Percentiles rank a stretch among this genome's conserved stretches.
Conservation (phyloP, 768 basidiomycete genomes). For the Kwoniella europaea region DNA sequence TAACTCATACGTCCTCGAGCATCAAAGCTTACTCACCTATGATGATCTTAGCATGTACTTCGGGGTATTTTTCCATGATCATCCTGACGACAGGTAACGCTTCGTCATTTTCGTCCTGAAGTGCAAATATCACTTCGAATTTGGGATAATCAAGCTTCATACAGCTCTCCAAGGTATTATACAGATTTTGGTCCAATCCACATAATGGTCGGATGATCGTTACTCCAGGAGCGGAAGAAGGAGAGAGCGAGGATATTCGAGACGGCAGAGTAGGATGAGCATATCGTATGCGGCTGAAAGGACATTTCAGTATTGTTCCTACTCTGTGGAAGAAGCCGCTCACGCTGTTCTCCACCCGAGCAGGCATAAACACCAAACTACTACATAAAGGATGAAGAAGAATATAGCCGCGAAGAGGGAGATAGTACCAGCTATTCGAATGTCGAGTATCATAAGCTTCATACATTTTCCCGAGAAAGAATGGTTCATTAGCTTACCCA, state of each 20-base stretch:
- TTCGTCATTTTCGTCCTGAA: conserved; percentile 86
- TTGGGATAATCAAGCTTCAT: conserved; percentile 90
- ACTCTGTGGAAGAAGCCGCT: conserved; percentile 52
- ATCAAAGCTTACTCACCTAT: conserved; percentile 65
- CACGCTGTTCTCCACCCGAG: conserved; percentile 75
- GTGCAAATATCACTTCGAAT: conserved; percentile 87
- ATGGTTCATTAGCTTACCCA: conserved; percentile 4
- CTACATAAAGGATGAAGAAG: conserved; percentile 64
- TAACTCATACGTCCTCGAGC: too few species aligned
- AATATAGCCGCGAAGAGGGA: conserved; percentile 47
- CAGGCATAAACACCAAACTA: conserved; percentile 68
- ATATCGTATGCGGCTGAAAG: conserved; percentile 74
- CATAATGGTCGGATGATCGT: conserved; percentile 93
- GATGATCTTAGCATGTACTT: conserved; percentile 72
- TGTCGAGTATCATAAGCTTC: background rate
- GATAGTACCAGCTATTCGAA: conserved; percentile 6
- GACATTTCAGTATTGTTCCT: background rate
- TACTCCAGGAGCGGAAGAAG: conserved; percentile 72
- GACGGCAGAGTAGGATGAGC: conserved; percentile 67
- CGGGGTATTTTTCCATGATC: conserved; percentile 76
- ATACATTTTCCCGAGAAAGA: background rate
- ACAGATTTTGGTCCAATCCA: conserved; percentile 92
- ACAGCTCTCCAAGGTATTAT: conserved; percentile 92
- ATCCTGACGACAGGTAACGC: conserved; percentile 81
- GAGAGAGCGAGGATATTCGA: conserved; percentile 64